phyloP scores from a whole-genome alignment of 1,139 yeast species.

The Saccharomyces uvarum region DNA sequence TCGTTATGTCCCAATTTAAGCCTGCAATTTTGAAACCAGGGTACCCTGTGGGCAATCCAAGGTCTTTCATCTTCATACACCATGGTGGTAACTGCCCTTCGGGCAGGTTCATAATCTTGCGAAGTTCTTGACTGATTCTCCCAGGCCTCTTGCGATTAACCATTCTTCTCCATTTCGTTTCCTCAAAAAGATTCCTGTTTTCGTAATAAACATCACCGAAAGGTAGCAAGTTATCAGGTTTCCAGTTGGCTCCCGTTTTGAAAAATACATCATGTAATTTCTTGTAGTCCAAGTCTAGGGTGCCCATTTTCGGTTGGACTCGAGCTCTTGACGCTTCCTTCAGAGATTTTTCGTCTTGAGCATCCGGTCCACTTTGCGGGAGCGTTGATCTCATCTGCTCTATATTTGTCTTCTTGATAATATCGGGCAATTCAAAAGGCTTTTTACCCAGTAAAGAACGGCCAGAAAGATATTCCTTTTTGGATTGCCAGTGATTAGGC shows the following conservation, averaged over 20 bases:
- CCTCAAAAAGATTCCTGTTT: slow-evolving; percentile 57
- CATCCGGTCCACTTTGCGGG: slow-evolving; percentile 33
- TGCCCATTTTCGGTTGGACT: slow-evolving; percentile 86
- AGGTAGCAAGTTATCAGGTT: slow-evolving; percentile 51
- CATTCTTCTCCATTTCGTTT: slow-evolving; percentile 31
- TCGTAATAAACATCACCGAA: slow-evolving; percentile 80
- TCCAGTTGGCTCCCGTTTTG: slow-evolving; percentile 53
- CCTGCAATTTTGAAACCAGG: slow-evolving; percentile 56
- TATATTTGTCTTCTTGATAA: slow-evolving; percentile 78
- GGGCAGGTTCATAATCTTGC: slow-evolving; percentile 64
- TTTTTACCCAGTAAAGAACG: slow-evolving; percentile 63
- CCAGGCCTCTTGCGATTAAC: slow-evolving; percentile 56
- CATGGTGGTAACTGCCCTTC: slow-evolving; percentile 71
- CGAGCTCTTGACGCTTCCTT: slow-evolving; percentile 74
- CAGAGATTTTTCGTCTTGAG: slow-evolving; percentile 41
- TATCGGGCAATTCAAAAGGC: slow-evolving; percentile 72
- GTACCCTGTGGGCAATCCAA: slow-evolving; percentile 86
- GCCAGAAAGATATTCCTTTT: slow-evolving; percentile 69
- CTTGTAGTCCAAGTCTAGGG: slow-evolving; percentile 78
- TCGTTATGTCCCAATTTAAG: slow-evolving; percentile 33
- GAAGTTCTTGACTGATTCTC: slow-evolving; percentile 47
- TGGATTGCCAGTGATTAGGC: slow-evolving; percentile 79
- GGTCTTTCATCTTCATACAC: slow-evolving; percentile 59
- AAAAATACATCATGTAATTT: slow-evolving; percentile 82
- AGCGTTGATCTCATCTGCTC: slow-evolving; percentile 68